Conservation (phyloP, 495 filamentous ascomycete species). For the Echria macrotheca region DNA sequence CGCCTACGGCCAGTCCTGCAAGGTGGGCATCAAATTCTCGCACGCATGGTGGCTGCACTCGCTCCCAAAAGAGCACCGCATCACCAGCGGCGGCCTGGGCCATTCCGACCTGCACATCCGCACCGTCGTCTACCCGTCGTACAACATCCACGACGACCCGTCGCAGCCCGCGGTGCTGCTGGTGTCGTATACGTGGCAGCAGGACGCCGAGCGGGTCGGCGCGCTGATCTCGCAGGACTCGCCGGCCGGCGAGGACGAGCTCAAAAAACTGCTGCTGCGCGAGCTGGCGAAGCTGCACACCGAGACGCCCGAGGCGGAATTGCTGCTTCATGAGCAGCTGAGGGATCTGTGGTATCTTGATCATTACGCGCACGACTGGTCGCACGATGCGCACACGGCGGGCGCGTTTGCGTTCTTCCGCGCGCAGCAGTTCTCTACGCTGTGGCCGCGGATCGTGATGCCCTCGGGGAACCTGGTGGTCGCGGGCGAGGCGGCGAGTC, state of each 20-base stretch:
- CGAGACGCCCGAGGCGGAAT: constrained; percentile 10
- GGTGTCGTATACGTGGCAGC: constrained; percentile 38
- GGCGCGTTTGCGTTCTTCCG: constrained; percentile 43
- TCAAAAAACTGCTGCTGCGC: constrained; percentile 8
- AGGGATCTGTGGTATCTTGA: constrained; percentile 14
- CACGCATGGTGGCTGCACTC: constrained; percentile 26
- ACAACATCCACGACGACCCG: constrained; percentile 25
- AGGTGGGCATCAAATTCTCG: constrained; percentile 32
- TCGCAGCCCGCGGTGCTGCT: constrained; percentile 33
- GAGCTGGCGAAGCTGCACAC: constrained; percentile 11
- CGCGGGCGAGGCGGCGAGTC: constrained; percentile 35
- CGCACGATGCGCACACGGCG: constrained; percentile 25
- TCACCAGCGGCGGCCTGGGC: constrained; percentile 27
- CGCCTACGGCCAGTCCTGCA: constrained; percentile 26
- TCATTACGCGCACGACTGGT: constrained; percentile 33
- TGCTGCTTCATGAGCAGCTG: constrained; percentile 7
- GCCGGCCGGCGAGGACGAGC: constrained; percentile 19
- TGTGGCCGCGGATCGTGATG: constrained; percentile 26
- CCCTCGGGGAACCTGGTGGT: constrained; percentile 24
- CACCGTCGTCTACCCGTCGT: constrained; percentile 42
- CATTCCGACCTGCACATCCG: constrained; percentile 36
- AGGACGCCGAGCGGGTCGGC: constrained; percentile 37
- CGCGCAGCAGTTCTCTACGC: constrained; percentile 32
- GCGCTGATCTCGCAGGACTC: constrained; percentile 21
- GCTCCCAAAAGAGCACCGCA: background rate